Evolutionary conservation across 2,329 filamentous ascomycete species (phyloP).

Genomic region (Fusarium brachygibbosum): DNA sequence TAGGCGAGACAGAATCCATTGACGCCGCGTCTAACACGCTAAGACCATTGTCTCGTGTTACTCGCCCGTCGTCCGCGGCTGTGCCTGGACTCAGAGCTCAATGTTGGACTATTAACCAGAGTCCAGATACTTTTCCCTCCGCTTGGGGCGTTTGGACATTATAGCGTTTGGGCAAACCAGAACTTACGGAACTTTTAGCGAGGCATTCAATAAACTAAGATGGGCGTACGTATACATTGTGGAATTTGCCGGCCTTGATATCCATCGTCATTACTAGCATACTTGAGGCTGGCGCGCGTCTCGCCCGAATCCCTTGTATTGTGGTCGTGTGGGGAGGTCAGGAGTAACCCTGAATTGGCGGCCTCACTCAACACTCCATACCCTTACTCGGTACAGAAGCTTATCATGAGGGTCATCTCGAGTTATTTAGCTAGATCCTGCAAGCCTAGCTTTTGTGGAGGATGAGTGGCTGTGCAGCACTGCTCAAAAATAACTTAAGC

Average conservation of each 20-base stretch:
- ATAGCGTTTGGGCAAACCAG: not conserved
- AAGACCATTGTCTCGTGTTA: slow-evolving; percentile 49
- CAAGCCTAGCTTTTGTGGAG: not conserved
- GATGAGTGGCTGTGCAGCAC: slow-evolving; percentile 11
- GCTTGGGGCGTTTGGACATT: slow-evolving; percentile 26
- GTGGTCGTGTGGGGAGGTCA: slow-evolving; percentile 10
- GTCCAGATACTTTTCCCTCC: slow-evolving; percentile 18
- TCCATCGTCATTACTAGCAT: slow-evolving; percentile 35
- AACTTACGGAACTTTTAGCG: not conserved
- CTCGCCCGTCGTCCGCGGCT: slow-evolving; percentile 50
- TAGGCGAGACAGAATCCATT: slow-evolving; percentile 49
- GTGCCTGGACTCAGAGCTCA: slow-evolving; percentile 41
- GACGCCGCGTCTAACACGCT: slow-evolving; percentile 54
- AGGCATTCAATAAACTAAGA: slow-evolving; percentile 22
- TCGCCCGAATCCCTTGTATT: slow-evolving; percentile 31
- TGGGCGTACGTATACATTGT: slow-evolving; percentile 10
- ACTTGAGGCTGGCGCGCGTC: slow-evolving; percentile 39
- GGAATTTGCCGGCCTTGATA: slow-evolving; percentile 22
- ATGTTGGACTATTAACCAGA: slow-evolving; percentile 4
- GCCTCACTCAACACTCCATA: slow-evolving; percentile 31
- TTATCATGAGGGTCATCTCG: slow-evolving; percentile 1
- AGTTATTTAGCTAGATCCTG: slow-evolving; percentile 11
- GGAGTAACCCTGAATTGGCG: slow-evolving; percentile 29
- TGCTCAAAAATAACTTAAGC: slow-evolving; percentile 14
- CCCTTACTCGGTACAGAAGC: slow-evolving; percentile 5